Evolutionary conservation across 2,329 filamentous ascomycete genomes (phyloP), one percentile per base, ranked within the genome.

Genomic region (Myriosclerotinia scirpicola): DNA sequence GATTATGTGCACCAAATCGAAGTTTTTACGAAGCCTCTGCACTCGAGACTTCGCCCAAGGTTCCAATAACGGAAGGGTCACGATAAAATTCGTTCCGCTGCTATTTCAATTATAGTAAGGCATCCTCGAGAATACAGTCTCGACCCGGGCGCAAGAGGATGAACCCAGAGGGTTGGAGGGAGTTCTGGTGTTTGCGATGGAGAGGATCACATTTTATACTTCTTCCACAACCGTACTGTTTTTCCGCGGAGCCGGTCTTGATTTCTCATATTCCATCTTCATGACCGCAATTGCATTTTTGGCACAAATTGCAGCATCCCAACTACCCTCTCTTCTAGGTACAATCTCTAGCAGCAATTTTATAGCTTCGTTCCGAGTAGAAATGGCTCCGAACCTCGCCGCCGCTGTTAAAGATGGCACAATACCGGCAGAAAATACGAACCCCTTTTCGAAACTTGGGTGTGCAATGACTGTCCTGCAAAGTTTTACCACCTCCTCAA

Each of bases 291-390:
- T 65, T 5, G 63, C 63, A 34, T 60, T 42, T 42, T 15, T 50
- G 22, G 54, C 63, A 34, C 42, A 40, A 3, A 36, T 9, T 40
- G 63, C 54, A 20, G 63, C 63, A 53, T 65, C 54, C 63, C 63
- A 60, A 20, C 42, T 38, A 17, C 63, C 63, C 48, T 65, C 63
- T 65, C 63, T 65, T 22, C 63, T 60, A 9, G 63, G 54, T 22
- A 65, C 46, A 36, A 65, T 65, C 12, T 44, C 54, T 15, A 65
- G 20, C 20, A 65, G 22, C 12, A 65, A n/a, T 50, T 60, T 44
- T 2, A 65, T 60, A 0, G 44, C 63, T n/a, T 53, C 36, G 34
- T 60, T 65, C 12, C 63, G 44, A 7, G 46, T 52, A 40, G 26
- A 15, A 11, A 60, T 34, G 12, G 36, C 42, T 11, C 54, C 63